A percentile compares a stretch with the other conserved stretches of the same genome.
Conservation (phyloP, 2,329 filamentous ascomycete species). For the Xylogone sp. region DNA sequence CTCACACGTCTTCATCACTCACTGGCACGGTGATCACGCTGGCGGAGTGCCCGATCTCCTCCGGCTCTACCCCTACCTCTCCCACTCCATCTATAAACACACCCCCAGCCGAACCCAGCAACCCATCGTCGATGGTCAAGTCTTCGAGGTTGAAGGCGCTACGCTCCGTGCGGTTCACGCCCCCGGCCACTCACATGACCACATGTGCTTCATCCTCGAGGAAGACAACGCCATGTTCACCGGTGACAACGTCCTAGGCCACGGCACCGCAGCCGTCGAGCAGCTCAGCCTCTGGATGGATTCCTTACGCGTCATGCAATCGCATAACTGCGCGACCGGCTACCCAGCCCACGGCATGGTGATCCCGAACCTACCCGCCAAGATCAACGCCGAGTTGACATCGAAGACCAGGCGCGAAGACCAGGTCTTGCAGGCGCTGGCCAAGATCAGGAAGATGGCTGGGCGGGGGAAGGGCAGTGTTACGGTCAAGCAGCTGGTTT, state of each 20-base stretch:
- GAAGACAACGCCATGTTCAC: conserved; percentile 81
- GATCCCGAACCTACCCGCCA: conserved; percentile 33
- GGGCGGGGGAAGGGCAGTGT: conserved; percentile 28
- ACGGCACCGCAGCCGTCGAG: conserved; percentile 80
- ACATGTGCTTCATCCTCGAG: conserved; percentile 70
- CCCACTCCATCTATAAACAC: conserved; percentile 57
- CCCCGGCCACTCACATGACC: conserved; percentile 75
- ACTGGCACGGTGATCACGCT: conserved; percentile 87
- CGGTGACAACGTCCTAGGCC: conserved; percentile 79
- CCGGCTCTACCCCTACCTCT: conserved; percentile 52
- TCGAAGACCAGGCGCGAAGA: conserved; percentile 36
- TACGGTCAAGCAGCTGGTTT: conserved; percentile 39
- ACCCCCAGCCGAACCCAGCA: conserved; percentile 47
- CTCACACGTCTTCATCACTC: conserved; percentile 57
- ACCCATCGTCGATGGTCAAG: conserved; percentile 49
- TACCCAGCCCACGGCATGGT: conserved; percentile 42
- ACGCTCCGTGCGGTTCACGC: conserved; percentile 62
- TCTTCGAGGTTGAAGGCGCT: conserved; percentile 52
- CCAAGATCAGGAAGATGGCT: conserved; percentile 7
- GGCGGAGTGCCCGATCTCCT: conserved; percentile 69
- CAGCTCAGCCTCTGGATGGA: conserved; percentile 63
- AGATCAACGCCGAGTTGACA: conserved; percentile 34
- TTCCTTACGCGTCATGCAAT: conserved; percentile 48
- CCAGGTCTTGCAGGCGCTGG: conserved; percentile 34
- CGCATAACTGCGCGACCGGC: conserved; percentile 32